Evolutionary conservation across 441 rosid genomes (phyloP), one percentile per base, ranked within the genome.

Genomic region (Mallotus japonicus): DNA sequence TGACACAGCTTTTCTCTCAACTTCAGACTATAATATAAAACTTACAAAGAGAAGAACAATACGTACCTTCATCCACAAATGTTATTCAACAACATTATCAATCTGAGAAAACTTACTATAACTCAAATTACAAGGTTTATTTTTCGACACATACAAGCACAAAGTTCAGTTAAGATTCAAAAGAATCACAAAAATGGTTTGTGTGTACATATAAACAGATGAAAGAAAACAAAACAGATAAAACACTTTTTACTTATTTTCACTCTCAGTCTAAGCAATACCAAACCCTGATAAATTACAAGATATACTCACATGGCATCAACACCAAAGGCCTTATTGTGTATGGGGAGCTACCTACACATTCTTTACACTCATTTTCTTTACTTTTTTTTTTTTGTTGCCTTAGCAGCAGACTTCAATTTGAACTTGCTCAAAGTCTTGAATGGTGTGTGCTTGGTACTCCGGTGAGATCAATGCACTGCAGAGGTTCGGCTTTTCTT

Each of bases 321-420:
- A 83, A 78, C 70, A 73, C 71, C 72, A 56, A 72, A 62, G 69
- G 87, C 85, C 85, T 82, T 86, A 81, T 86, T 83, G 54, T 16
- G 59, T 13, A 74, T 50, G 67, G 64, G 64, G n/a, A 61, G 65
- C 74, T 62, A 53, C 69, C 71, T 66, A 77, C 68, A 64, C 56
- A 13, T 65, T 32, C 20, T 63, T 60, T 28, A 13, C 7, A 1
- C 2, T 13, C 8, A 49, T 47, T 12, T 6, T 20, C 37, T 20
- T n/a, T 61, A 0, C 17, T n/a, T n/a, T 14, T 24, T 34, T 22
- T 15, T 2, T 8, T 62, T 34, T 37, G 46, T 5, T 1, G 56
- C 34, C 37, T 34, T 59, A 28, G 20, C 47, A 40, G 24, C 24
- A 62, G 9, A 32, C 46, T n/a, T 62, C 24, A 17, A 37, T 8